These are phyloP conservation scores for Globisporangium ultimum DNA, from an alignment of 352 stramenopile genomes.

Conservation along the genomic window DNA sequence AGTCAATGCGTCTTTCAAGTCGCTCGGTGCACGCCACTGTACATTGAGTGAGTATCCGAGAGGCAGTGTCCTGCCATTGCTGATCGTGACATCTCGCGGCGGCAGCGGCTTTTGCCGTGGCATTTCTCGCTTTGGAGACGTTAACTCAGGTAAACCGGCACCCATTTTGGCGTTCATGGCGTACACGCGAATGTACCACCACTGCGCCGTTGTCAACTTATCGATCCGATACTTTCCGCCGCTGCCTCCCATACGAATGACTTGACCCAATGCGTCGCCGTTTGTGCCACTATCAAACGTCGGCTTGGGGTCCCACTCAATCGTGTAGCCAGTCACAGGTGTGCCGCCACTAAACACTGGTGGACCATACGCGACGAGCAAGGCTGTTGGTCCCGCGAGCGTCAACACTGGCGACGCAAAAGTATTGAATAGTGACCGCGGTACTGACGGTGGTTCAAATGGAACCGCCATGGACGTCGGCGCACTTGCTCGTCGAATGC, in stretches of 20 bases:
- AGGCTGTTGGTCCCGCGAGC: slow-evolving; percentile 57
- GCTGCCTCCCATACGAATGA: slow-evolving; percentile 19
- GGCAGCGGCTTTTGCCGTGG: slow-evolving; percentile 50
- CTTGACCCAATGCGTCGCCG: slow-evolving; percentile 48
- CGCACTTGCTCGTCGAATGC: slow-evolving; percentile 50
- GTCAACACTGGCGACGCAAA: slow-evolving; percentile 56
- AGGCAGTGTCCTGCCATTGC: slow-evolving; percentile 34
- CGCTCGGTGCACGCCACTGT: slow-evolving; percentile 38
- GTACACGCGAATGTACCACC: slow-evolving; percentile 70
- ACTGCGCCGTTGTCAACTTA: slow-evolving; percentile 38
- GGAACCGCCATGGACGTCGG: slow-evolving; percentile 57
- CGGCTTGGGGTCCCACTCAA: slow-evolving; percentile 87
- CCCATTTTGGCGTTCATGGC: slow-evolving; percentile 61
- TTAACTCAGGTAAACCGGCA: slow-evolving; percentile 35
- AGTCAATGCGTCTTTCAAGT: slow-evolving; percentile 9
- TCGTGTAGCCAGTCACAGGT: slow-evolving; percentile 82
- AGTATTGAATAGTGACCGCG: slow-evolving; percentile 64
- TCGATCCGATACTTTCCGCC: slow-evolving; percentile 44
- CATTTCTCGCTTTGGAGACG: slow-evolving; percentile 53
- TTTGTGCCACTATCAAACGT: slow-evolving; percentile 73
- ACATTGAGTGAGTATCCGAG: slow-evolving; percentile 51
- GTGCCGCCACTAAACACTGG: slow-evolving; percentile 87
- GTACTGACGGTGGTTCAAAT: slow-evolving; percentile 48
- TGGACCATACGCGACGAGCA: slow-evolving; percentile 77
- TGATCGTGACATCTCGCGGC: slow-evolving; percentile 27